These are phyloP conservation scores for Tulasnella sp. DNA, from an alignment of 768 basidiomycete species.

Conservation along the genomic window DNA sequence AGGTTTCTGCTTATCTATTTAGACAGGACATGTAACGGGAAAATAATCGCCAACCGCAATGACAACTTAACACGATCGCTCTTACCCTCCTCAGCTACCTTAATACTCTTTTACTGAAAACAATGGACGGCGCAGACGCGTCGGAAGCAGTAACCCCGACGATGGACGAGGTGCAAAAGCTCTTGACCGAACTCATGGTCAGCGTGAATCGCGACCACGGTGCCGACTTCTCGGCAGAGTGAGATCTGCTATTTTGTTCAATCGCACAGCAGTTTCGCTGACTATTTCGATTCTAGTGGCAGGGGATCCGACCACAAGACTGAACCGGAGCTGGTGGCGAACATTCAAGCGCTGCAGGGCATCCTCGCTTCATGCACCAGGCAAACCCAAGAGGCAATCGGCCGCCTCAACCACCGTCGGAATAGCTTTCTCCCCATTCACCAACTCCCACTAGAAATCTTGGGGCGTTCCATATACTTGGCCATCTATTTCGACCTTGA, in stretches of 20 bases:
- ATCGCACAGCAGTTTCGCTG: neutral
- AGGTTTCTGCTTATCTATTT: neutral
- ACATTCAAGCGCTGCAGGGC: neutral
- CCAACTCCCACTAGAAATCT: neutral
- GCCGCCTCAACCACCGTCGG: neutral
- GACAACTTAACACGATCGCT: neutral
- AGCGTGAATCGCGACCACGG: neutral
- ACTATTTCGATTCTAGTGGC: neutral
- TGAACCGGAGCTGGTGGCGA: neutral
- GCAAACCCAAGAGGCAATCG: neutral
- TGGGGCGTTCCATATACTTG: neutral
- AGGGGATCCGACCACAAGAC: neutral
- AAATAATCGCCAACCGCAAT: neutral
- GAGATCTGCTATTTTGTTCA: neutral
- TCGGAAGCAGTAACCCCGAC: neutral
- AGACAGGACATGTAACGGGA: neutral
- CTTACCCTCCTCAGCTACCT: neutral
- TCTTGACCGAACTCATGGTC: neutral
- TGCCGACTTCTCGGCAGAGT: neutral
- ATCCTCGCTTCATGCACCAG: neutral
- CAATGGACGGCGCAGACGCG: neutral
- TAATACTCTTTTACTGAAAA: neutral
- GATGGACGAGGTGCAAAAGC: neutral
- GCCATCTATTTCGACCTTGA: neutral
- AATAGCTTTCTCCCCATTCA: slow-evolving; percentile 2